Evolutionary conservation across 306 rosid species (phyloP), one percentile per base, ranked within the genome.

Genomic region (Oxytropis ochrocephala): DNA sequence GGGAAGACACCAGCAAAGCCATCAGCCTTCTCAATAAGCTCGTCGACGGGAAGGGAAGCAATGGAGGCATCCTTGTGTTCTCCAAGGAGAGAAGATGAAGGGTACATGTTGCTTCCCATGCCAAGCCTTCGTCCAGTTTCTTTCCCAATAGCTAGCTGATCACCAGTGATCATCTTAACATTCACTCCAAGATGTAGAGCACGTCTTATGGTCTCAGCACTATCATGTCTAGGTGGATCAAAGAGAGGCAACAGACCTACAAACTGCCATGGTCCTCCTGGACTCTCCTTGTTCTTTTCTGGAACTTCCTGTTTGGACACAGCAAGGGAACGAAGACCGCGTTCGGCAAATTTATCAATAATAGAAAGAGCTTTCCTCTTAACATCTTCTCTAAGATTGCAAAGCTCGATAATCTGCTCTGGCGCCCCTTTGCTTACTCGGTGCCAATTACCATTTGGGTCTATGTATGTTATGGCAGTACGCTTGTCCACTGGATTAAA

Each of bases 1-100:
- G 98, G 98, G 81, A 92, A 92, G 80, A 92, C 98, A 0, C 98
- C 93, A 3, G 98, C 98, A 62, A 92, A 92, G 43, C 98, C 98
- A 67, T 92, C 98, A 21, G 98, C 98, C 72, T 87, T 89, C 76
- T 92, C 98, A 44, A 89, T 92, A 13, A 89, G 96, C 64, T 92
- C 98, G 78, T 92, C 96, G 61, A 92, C 18, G 0, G 98, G 95
- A 24, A 86, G 72, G 30, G 84, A 30, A 60, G 95, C 79, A 41
- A 84, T 47, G 1, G 86, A 63, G 50, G 72, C 85, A 19, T 92
- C 92, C 77, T 85, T 92, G 76, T 75, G 81, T 5, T 92, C 79
- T 13, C 96, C 92, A 44, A 92, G 98, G 67, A 92, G 98, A 47
- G 96, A 83, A 70, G 98, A 89, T 58, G 98, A 92, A 48, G 98